These are phyloP conservation scores for Dalbergia oliveri DNA, from an alignment of 306 rosid genomes.

Conservation along the genomic window DNA sequence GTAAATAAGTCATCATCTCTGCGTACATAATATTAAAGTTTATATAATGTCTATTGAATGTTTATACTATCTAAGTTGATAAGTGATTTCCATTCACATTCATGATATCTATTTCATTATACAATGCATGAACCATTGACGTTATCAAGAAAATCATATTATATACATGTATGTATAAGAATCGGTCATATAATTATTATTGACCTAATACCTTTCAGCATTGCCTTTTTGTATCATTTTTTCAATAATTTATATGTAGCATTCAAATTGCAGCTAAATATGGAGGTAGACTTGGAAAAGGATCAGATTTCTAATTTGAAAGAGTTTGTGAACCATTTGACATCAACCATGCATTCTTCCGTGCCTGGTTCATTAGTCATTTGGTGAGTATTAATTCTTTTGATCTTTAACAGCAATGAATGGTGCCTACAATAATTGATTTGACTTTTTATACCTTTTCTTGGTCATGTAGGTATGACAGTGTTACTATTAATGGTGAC, in stretches of 20 bases:
- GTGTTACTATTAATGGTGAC: slow-evolving; percentile 74
- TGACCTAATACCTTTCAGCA: neutral
- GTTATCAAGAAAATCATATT: neutral
- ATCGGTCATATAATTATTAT: neutral
- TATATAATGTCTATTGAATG: slow-evolving; percentile 10
- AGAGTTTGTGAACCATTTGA: slow-evolving; percentile 82
- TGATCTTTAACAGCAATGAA: slow-evolving; percentile 2
- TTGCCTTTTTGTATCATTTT: neutral
- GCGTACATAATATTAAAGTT: slow-evolving; percentile 21
- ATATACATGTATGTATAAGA: slow-evolving; percentile 26
- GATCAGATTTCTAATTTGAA: slow-evolving; percentile 68
- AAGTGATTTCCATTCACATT: neutral
- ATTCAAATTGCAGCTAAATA: slow-evolving; percentile 74
- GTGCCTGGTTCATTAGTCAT: slow-evolving; percentile 86
- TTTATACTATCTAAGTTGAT: neutral
- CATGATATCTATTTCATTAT: neutral
- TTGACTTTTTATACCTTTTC: slow-evolving; percentile 43
- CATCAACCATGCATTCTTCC: slow-evolving; percentile 74
- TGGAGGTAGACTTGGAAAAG: slow-evolving; percentile 70
- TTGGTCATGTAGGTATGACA: slow-evolving; percentile 80
- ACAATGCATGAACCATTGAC: neutral
- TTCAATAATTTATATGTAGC: slow-evolving; percentile 26
- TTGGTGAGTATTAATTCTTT: slow-evolving; percentile 66
- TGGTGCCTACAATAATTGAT: slow-evolving; percentile 43
- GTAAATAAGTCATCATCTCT: slow-evolving; percentile 53